Evolutionary conservation across 2,329 filamentous ascomycete species (phyloP), one percentile per base, ranked within the genome.

Genomic region (Didymella sp.): DNA sequence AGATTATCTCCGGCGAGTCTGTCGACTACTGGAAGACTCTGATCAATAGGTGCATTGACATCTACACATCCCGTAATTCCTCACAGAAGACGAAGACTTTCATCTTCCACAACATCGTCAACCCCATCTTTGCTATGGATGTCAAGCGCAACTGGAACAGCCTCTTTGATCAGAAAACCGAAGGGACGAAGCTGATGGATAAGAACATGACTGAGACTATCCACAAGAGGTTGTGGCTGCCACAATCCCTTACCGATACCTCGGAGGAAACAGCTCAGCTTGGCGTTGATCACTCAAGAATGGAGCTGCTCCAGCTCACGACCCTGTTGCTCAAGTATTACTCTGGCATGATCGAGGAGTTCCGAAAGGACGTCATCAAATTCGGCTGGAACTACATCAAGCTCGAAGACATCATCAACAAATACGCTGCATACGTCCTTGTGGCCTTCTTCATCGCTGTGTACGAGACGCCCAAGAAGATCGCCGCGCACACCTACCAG

Each of bases 381-480:
- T 99, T 98, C 76, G 93, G 92, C 3, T 99, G 95, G 95, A 96
- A 93, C 17, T 98, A 96, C 73, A 99, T 99, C 69, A 72, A 73
- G 61, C 85, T 99, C n/a, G 96, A 99, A 71, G 95, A 99, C 75
- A 91, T 96, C 55, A 96, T 99, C 80, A 99, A 98, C 81, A 99
- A 99, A 76, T 95, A 98, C 74, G 95, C 94, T 0, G 93, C 95
- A 2, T 99, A 99, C 69, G 94, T 97, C 5, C 87, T 99, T 6
- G 96, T 99, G 59, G 92, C 91, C 2, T 99, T 97, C 77, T 99
- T 99, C 79, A 97, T 99, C 68, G 91, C 92, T 0, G 90, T 96
- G 62, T 99, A 96, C 72, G 96, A 99, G 68, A 98, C 95, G 0
- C 96, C 95, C 0, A 85, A 91, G 12, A 99, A 98, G 83, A 98